A percentile compares a stretch with the other conserved stretches of the same genome.
Conservation (phyloP, 345 rosid genomes). For the Eucalyptus virginea region DNA sequence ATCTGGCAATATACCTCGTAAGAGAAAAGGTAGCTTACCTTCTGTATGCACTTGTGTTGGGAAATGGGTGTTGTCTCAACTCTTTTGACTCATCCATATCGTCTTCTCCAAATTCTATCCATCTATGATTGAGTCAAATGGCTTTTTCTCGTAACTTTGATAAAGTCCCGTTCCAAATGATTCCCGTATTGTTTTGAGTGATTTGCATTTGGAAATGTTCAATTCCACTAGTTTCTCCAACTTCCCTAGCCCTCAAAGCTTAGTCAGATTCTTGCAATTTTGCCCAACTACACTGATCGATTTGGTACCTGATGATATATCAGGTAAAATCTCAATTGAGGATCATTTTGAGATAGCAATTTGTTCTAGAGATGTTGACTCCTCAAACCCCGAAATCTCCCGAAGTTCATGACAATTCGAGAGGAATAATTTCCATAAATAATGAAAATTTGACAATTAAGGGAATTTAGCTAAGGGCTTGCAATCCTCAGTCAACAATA, state of each 20-base stretch:
- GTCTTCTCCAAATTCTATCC: not conserved
- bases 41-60: not conserved
- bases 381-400: not conserved
- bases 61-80: not conserved
- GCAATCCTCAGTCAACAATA: not conserved
- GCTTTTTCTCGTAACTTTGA: not conserved
- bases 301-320: not conserved
- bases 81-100: not conserved
- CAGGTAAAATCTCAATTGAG: not conserved
- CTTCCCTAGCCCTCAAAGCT: not conserved
- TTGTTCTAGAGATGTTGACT: not conserved
- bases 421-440: not conserved
- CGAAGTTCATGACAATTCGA: not conserved
- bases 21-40: not conserved
- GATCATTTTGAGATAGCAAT: not conserved
- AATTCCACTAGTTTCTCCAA: not conserved
- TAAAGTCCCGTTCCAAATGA: not conserved
- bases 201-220: not conserved
- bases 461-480: not conserved
- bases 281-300: not conserved
- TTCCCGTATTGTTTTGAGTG: not conserved
- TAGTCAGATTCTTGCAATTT: not conserved
- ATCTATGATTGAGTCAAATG: not conserved
- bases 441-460: not conserved
- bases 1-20: not conserved